These are phyloP conservation scores for Leccinum uliginosum DNA, from an alignment of 768 basidiomycete genomes.

Conservation along the genomic window DNA sequence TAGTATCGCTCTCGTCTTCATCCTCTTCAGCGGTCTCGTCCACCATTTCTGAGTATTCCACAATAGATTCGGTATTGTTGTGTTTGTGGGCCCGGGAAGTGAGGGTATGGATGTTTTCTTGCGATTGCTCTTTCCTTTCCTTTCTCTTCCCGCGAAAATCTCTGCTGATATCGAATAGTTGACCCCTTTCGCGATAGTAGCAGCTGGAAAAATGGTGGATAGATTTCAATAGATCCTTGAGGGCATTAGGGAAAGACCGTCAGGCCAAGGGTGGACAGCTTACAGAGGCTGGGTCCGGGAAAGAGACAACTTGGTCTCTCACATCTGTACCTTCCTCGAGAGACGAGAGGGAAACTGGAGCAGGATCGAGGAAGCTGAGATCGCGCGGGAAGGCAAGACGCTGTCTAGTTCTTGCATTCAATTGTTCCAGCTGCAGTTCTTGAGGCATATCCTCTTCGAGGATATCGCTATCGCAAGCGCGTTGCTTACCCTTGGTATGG, in stretches of 20 bases:
- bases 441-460: constrained; percentile 6
- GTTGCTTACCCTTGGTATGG: constrained; percentile 25
- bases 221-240: constrained; percentile 48
- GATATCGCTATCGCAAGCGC: constrained; percentile 12
- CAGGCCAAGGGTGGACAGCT: constrained; percentile 12
- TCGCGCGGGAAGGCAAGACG: constrained; percentile 45
- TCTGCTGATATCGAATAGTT: constrained; percentile 49
- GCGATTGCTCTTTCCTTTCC: constrained; percentile 17
- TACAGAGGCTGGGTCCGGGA: constrained; percentile 50
- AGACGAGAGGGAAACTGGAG: constrained; percentile 10
- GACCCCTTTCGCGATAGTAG: constrained; percentile 60
- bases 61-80: constrained; percentile 3
- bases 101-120: constrained; percentile 22
- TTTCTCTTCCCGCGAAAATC: constrained; percentile 44
- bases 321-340: constrained; percentile 6
- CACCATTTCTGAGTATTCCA: constrained; percentile 12
- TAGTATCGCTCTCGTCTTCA: constrained; percentile 10
- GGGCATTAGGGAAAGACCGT: constrained; percentile 11
- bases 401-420: constrained; percentile 32
- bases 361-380: constrained; percentile 50
- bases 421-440: constrained; percentile 13
- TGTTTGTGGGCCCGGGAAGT: constrained; percentile 5
- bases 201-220: constrained; percentile 48
- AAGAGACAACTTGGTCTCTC: constrained; percentile 12
- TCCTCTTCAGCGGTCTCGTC: constrained; percentile 14